These are phyloP conservation scores for Ceratocystis variospora DNA, from an alignment of 2,329 filamentous ascomycete species.

Conservation along the genomic window DNA sequence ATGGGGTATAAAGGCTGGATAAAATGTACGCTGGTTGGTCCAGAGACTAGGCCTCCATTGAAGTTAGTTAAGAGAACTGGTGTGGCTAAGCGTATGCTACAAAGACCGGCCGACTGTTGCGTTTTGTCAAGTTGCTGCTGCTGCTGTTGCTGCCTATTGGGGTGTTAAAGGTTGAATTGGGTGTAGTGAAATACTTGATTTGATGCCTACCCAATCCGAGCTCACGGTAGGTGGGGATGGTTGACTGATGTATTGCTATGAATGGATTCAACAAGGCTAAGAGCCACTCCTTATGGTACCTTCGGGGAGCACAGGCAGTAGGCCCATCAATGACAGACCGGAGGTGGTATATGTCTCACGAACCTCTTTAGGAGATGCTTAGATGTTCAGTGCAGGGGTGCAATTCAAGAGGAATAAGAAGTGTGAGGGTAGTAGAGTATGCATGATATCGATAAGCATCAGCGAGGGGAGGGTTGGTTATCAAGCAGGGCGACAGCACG, in stretches of 20 bases:
- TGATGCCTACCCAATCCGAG: neutral
- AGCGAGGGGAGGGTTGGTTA: neutral
- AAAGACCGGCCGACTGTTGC: neutral
- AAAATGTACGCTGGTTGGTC: neutral
- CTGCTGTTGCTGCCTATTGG: neutral
- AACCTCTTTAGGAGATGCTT: constrained; percentile 5
- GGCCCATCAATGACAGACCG: constrained; percentile 6
- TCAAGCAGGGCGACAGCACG: constrained; percentile 4
- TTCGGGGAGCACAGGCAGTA: constrained; percentile 9
- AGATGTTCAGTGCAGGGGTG: constrained; percentile 7
- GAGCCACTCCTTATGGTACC: neutral
- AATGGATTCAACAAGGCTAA: neutral
- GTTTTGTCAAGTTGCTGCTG: neutral
- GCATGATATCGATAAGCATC: constrained; percentile 8
- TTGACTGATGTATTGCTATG: neutral
- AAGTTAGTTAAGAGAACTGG: neutral
- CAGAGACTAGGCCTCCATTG: neutral
- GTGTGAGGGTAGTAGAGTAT: constrained; percentile 8
- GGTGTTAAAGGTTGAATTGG: neutral
- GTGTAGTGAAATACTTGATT: neutral
- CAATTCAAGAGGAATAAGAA: constrained; percentile 8
- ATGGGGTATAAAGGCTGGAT: neutral
- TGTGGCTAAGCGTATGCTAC: neutral
- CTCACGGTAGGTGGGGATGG: neutral
- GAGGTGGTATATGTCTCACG: constrained; percentile 10